Evolutionary conservation across 192 early-diverging fungal species (phyloP).

Genomic region (Chytriomyces hyalinus): DNA sequence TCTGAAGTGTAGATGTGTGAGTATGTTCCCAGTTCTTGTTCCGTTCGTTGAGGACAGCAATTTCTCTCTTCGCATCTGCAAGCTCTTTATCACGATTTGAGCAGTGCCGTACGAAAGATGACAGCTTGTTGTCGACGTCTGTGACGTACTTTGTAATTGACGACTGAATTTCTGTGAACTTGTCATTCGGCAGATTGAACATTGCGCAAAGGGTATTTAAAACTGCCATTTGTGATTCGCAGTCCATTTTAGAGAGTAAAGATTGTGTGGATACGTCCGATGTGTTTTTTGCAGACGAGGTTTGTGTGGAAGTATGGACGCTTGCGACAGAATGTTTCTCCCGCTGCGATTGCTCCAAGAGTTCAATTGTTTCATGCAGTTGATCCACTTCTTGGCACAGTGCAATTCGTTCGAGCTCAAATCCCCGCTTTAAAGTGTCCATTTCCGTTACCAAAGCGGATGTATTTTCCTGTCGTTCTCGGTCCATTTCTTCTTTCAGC

Average conservation of each 20-base stretch:
- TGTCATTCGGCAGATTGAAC: constrained; percentile 1
- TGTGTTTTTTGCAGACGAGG: background rate
- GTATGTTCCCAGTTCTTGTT: background rate
- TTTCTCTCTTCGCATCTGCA: background rate
- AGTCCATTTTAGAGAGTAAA: too few species aligned
- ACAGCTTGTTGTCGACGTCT: background rate
- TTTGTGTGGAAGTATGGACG: too few species aligned
- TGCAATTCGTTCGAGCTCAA: background rate
- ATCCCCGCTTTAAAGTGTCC: background rate
- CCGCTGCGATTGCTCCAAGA: too few species aligned
- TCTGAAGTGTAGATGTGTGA: constrained; percentile 11
- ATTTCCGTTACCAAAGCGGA: background rate
- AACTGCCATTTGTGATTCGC: background rate
- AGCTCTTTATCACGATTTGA: constrained; percentile 1
- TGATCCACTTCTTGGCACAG: background rate
- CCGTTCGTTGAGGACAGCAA: background rate
- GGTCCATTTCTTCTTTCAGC: constrained; percentile 17
- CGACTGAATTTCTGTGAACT: background rate
- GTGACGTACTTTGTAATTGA: too few species aligned
- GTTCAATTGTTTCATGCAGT: background rate
- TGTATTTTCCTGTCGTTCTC: background rate
- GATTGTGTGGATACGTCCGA: background rate
- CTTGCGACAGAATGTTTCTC: too few species aligned
- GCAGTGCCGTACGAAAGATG: background rate
- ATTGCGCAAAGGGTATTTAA: background rate